Evolutionary conservation across 129 eudicot genomes (phyloP).

Genomic region (Pittosporum tobira): DNA sequence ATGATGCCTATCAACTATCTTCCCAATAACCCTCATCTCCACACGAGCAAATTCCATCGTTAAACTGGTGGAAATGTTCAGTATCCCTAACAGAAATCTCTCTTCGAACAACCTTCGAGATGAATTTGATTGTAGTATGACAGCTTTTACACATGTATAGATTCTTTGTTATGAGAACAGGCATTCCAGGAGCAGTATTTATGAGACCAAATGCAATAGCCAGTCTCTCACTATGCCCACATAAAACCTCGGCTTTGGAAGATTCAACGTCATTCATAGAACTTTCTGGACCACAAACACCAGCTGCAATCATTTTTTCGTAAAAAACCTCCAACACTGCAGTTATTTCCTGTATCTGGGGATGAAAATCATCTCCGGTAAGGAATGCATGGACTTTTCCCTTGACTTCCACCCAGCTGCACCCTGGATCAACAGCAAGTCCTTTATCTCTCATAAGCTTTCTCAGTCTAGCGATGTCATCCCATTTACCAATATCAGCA

Average conservation of each 20-base stretch:
- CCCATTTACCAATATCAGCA: slow-evolving; percentile 69
- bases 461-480: slow-evolving; percentile 54
- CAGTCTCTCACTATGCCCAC: slow-evolving; percentile 85
- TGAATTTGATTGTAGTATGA: slow-evolving; percentile 54
- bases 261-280: slow-evolving; percentile 18
- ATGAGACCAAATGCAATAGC: slow-evolving; percentile 83
- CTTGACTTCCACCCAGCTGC: slow-evolving; percentile 98
- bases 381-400: slow-evolving; percentile 85
- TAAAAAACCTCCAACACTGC: slow-evolving; percentile 56
- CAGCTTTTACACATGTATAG: slow-evolving; percentile 75
- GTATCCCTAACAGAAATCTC: slow-evolving; percentile 82
- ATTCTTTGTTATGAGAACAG: slow-evolving; percentile 78
- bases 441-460: slow-evolving; percentile 65
- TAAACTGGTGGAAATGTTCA: slow-evolving; percentile 69
- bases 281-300: slow-evolving; percentile 17
- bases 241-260: slow-evolving; percentile 62
- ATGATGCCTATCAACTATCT: slow-evolving; percentile 4
- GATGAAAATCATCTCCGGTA: slow-evolving; percentile 64
- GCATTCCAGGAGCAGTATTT: slow-evolving; percentile 75
- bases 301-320: slow-evolving; percentile 49
- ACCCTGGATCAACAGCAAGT: slow-evolving; percentile 62
- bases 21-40: slow-evolving; percentile 60
- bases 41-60: slow-evolving; percentile 85
- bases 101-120: slow-evolving; percentile 70
- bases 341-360: slow-evolving; percentile 49